These are phyloP conservation scores for Erythrophleum ivorense DNA, from an alignment of 331 rosid genomes.

Conservation along the genomic window DNA sequence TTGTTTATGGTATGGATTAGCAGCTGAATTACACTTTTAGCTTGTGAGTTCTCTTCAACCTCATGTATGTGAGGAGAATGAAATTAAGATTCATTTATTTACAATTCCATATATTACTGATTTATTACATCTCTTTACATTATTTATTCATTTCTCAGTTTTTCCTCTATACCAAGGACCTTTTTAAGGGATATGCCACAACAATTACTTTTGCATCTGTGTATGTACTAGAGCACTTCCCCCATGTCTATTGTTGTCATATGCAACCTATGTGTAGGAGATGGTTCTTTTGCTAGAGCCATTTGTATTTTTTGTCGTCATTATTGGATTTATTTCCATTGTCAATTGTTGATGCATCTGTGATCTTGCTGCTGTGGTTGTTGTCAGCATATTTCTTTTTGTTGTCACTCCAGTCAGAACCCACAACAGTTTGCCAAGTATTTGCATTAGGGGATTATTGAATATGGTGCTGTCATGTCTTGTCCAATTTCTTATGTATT, in stretches of 20 bases:
- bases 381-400: slow-evolving; percentile 48
- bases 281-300: slow-evolving; percentile 62
- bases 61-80: slow-evolving; percentile 17
- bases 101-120: slow-evolving; percentile 20
- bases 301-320: slow-evolving; percentile 29
- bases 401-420: slow-evolving; percentile 50
- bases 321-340: no score
- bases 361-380: slow-evolving; percentile 39
- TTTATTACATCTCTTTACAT: slow-evolving; percentile 25
- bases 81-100: neutral
- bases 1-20: slow-evolving; percentile 15
- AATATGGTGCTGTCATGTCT: slow-evolving; percentile 45
- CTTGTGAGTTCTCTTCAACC: neutral
- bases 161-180: slow-evolving; percentile 77
- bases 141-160: slow-evolving; percentile 36
- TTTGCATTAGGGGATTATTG: slow-evolving; percentile 50
- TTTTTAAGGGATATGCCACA: slow-evolving; percentile 81
- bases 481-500: slow-evolving; percentile 57
- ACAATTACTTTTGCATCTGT: slow-evolving; percentile 65
- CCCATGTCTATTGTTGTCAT: slow-evolving; percentile 83
- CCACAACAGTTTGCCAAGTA: slow-evolving; percentile 63
- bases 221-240: slow-evolving; percentile 85
- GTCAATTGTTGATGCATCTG: slow-evolving; percentile 53
- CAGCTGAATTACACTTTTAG: slow-evolving; percentile 16
- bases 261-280: slow-evolving; percentile 97